Evolutionary conservation across 176 grass and related monocot species (phyloP), one percentile per base, ranked within the genome.

Genomic region (Alloteropsis semialata): DNA sequence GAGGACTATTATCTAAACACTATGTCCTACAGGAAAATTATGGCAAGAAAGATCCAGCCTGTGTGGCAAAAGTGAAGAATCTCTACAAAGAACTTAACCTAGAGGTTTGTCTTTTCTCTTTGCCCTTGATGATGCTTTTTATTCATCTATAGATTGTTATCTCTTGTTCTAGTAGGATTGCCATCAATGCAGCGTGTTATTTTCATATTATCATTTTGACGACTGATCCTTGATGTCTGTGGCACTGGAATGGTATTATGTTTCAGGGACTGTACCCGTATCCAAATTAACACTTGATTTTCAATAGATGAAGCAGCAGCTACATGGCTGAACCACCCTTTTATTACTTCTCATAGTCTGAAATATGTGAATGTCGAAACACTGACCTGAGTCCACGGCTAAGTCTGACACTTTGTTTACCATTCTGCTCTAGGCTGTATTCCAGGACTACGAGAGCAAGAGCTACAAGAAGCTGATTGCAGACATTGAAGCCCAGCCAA

Each of bases 1-100:
- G 43, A 66, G 74, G 16, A 33, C 33, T 34, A 50, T 72, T 59
- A 11, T 69, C 58, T 74, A 27, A 79, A 27, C 11, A 38, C 24
- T 78, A 51, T 48, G n/a, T 32, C 51, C 49, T 87, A 28, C 89
- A 99, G 97, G 97, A 99, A 81, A 96, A 94, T 81, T 99, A 99
- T 89, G 97, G 97, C 58, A 99, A 96, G 87, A 74, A 87, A 84
- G 89, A 99, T 90, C 58, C 91, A 64, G 75, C 27, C 11, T 90
- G 91, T 79, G 93, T 99, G 85, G 83, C 85, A 83, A 96, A 99
- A 81, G 93, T 99, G 85, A 99, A 99, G 81, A 49, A 41, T 74
- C 79, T 96, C 50, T 99, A 99, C 84, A 94, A 76, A 81, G 91
- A 99, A 78, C 89, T 99, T 34, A 65, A 89, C 74, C 93, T 99